phyloP scores from a whole-genome alignment of 164 flowering plant species.

The Nymphaea colorata region DNA sequence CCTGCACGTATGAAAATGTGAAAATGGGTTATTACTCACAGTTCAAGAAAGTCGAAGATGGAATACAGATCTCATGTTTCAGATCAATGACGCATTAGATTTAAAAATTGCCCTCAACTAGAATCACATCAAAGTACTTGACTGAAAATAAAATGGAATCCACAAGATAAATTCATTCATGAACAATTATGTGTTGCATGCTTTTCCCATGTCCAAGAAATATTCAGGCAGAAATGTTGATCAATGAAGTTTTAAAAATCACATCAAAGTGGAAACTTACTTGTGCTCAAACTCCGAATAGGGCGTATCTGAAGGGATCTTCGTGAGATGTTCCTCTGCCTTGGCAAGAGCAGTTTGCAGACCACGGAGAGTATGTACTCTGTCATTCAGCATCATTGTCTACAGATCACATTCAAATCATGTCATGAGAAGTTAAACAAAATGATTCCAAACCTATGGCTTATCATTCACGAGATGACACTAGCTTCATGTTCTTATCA shows the following conservation, averaged over 20 bases:
- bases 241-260: too few relatives aligned
- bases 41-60: too few relatives aligned
- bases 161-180: too few relatives aligned
- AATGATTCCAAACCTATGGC: neutral
- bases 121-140: too few relatives aligned
- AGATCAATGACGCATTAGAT: neutral
- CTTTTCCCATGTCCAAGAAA: too few relatives aligned
- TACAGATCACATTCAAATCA: constrained; percentile 15
- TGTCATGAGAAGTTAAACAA: neutral
- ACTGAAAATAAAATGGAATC: too few relatives aligned
- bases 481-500: too few relatives aligned
- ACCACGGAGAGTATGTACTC: constrained; percentile 45
- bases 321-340: constrained; percentile 56
- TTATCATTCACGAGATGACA: too few relatives aligned
- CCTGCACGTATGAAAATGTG: constrained; percentile 2
- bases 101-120: too few relatives aligned
- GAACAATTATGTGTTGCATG: too few relatives aligned
- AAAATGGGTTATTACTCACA: neutral
- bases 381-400: constrained; percentile 91
- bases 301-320: constrained; percentile 52
- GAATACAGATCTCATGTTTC: too few relatives aligned
- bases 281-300: constrained; percentile 63
- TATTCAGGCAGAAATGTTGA: too few relatives aligned
- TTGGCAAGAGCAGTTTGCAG: constrained; percentile 69
- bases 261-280: neutral